A percentile compares a stretch with the other conserved stretches of the same genome.
These are phyloP conservation scores for Cercophora samala DNA, from an alignment of 495 filamentous ascomycete species.

Conservation along the genomic window DNA sequence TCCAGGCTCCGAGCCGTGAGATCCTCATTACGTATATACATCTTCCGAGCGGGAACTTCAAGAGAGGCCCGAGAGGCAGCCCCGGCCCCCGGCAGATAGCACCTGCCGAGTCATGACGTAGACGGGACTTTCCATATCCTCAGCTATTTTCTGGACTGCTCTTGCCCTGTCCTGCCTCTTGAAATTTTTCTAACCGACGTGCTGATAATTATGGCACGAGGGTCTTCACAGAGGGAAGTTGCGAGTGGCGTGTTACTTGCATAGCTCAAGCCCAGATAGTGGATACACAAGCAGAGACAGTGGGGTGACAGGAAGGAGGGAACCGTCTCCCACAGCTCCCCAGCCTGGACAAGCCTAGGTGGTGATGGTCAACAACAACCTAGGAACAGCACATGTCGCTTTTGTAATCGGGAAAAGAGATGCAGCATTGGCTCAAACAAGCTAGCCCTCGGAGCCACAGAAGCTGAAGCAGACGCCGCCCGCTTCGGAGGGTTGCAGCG, in stretches of 20 bases:
- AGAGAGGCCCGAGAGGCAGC: not conserved
- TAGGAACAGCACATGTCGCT: not conserved
- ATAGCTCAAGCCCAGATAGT: conserved; percentile 4
- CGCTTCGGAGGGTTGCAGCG: conserved; percentile 9
- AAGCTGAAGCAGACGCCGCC: not conserved
- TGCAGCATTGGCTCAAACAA: conserved; percentile 1
- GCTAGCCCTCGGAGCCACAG: not conserved
- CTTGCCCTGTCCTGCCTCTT: not conserved
- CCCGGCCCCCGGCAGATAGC: not conserved
- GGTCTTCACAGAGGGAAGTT: not conserved
- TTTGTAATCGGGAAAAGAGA: not conserved
- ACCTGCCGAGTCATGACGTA: conserved; percentile 8
- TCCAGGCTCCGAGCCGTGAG: not conserved
- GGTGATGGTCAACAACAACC: not conserved
- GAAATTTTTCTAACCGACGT: not conserved
- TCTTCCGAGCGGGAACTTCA: not conserved
- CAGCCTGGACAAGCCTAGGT: too few species aligned
- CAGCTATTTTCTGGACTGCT: not conserved
- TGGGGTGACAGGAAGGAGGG: conserved; percentile 3
- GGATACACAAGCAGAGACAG: conserved; percentile 8
- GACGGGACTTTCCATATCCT: not conserved
- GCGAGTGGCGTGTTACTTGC: conserved; percentile 14
- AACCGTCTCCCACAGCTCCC: not conserved
- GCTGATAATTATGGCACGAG: not conserved
- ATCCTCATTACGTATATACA: too few species aligned